Conservation (phyloP, 164 flowering plant species). For the Stephania cephalantha region DNA sequence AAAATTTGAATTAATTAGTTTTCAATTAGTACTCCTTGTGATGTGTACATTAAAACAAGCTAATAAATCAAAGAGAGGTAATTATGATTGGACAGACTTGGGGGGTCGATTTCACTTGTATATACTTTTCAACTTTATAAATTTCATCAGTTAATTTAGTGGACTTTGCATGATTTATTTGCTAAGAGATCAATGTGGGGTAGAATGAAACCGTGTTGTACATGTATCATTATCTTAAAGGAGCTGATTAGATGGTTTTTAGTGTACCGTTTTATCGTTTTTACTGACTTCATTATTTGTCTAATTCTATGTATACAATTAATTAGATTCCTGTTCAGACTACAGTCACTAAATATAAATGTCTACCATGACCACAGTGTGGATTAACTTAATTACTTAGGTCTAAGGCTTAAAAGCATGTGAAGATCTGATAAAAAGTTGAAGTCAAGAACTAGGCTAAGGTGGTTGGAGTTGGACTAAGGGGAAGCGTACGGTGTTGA, state of each 20-base stretch:
- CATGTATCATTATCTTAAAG: background rate
- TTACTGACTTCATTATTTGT: background rate
- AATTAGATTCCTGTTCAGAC: background rate
- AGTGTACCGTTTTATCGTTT: background rate
- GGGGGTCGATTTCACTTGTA: background rate
- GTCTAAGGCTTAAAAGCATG: background rate
- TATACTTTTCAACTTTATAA: background rate
- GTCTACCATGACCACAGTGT: background rate
- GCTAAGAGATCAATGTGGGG: background rate
- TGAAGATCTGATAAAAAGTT: too few relatives aligned
- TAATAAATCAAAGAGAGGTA: too few relatives aligned
- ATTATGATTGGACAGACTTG: too few relatives aligned
- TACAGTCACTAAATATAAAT: background rate
- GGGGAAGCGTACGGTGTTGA: too few relatives aligned
- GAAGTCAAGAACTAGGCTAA: too few relatives aligned
- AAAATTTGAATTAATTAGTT: background rate
- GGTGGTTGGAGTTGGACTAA: too few relatives aligned
- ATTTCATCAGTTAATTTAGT: background rate
- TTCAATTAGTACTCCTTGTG: background rate
- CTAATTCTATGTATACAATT: background rate
- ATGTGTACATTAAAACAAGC: too few relatives aligned
- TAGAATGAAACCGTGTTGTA: background rate
- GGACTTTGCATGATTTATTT: too few relatives aligned
- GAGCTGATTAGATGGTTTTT: background rate
- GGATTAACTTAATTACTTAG: background rate